These are phyloP conservation scores for Blepharisma undulans DNA, from an alignment of 169 alveolate species.

Conservation along the genomic window DNA sequence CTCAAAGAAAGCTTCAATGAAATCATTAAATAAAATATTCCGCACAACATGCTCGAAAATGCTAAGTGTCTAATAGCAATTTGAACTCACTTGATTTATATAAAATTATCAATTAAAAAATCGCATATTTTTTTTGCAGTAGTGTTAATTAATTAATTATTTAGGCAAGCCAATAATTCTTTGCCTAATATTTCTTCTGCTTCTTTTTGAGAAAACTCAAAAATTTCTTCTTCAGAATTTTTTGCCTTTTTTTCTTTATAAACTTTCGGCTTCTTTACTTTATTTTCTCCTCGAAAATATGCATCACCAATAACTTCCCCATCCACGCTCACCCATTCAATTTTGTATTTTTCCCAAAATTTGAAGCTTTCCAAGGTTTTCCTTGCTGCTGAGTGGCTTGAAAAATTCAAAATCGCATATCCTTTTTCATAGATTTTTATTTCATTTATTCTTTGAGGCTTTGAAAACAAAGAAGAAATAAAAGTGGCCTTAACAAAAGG, in stretches of 20 bases:
- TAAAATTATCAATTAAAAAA: neutral
- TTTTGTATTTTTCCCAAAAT: neutral
- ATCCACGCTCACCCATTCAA: slow-evolving; percentile 4
- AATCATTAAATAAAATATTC: neutral
- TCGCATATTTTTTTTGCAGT: too few species aligned
- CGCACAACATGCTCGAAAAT: neutral
- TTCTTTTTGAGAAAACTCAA: neutral
- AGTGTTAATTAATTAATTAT: too few species aligned
- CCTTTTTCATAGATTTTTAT: neutral
- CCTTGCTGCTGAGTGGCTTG: slow-evolving; percentile 39
- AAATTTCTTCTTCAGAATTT: neutral
- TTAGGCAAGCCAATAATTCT: neutral
- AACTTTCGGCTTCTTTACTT: neutral
- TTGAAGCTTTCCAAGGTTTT: slow-evolving; percentile 28
- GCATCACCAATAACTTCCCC: slow-evolving; percentile 23
- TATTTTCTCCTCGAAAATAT: neutral
- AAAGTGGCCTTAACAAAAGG: neutral
- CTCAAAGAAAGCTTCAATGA: neutral
- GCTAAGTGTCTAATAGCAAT: neutral
- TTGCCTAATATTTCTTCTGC: neutral
- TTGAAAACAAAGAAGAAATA: neutral
- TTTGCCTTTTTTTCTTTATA: neutral
- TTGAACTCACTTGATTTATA: neutral
- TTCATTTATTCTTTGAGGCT: neutral
- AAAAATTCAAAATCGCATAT: slow-evolving; percentile 23